Evolutionary conservation across 2,329 filamentous ascomycete genomes (phyloP).

Genomic region (Tolypocladium guangdongense): DNA sequence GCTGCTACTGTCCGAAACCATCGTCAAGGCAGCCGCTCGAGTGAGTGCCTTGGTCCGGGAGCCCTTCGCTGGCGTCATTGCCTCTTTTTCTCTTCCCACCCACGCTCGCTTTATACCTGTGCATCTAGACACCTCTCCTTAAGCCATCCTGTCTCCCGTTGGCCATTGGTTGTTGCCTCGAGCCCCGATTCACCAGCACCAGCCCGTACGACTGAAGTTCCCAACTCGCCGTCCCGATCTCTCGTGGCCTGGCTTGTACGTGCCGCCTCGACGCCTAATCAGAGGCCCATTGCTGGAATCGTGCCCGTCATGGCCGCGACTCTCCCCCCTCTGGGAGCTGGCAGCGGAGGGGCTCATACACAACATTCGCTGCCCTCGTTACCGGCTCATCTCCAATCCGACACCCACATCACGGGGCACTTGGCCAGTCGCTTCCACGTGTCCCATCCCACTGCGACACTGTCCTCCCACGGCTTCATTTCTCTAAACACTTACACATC

Average conservation of each 20-base stretch:
- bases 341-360: constrained; percentile 53
- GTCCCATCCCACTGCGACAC: constrained; percentile 71
- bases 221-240: neutral
- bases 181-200: neutral
- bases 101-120: constrained; percentile 1
- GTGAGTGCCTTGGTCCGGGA: neutral
- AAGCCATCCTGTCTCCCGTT: neutral
- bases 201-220: neutral
- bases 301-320: constrained; percentile 49
- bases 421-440: constrained; percentile 87
- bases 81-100: neutral
- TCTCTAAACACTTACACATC: constrained; percentile 91
- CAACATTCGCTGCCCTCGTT: constrained; percentile 83
- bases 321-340: constrained; percentile 36
- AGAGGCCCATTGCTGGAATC: constrained; percentile 17
- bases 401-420: constrained; percentile 70
- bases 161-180: neutral
- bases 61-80: neutral
- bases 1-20: neutral
- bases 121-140: neutral
- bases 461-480: constrained; percentile 87
- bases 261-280: neutral
- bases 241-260: neutral
- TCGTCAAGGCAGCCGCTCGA: neutral
- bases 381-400: constrained; percentile 70